A percentile compares a stretch with the other conserved stretches of the same genome.
Conservation (phyloP, 805 yeast genomes). For the Yarrowia keelungensis region DNA sequence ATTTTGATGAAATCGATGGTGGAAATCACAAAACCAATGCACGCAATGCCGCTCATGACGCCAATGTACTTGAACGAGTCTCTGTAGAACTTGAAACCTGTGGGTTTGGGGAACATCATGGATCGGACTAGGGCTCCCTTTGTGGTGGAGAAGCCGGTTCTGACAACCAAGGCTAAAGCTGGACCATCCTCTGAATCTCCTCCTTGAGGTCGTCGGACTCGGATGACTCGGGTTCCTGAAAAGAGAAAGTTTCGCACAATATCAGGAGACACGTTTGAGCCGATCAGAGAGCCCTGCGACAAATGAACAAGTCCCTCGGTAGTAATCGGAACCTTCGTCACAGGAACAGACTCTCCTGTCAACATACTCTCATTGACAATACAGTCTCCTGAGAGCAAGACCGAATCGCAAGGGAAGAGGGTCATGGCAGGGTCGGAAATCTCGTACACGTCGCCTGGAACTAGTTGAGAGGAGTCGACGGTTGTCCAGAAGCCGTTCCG, state of each 20-base stretch:
- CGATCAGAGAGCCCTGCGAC: slow-evolving; percentile 49
- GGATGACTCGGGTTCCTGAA: slow-evolving; percentile 86
- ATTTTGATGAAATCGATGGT: slow-evolving; percentile 81
- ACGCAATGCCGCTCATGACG: slow-evolving; percentile 86
- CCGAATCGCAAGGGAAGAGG: slow-evolving; percentile 85
- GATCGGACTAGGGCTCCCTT: slow-evolving; percentile 93
- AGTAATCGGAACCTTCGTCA: slow-evolving; percentile 74
- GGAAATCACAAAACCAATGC: slow-evolving; percentile 81
- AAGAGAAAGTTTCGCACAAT: slow-evolving; percentile 79
- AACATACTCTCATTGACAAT: slow-evolving; percentile 97
- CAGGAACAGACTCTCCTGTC: slow-evolving; percentile 98
- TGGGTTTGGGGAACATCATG: slow-evolving; percentile 95
- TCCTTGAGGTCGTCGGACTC: slow-evolving; percentile 71
- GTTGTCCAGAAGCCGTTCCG: slow-evolving; percentile 94
- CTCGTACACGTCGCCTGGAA: slow-evolving; percentile 96
- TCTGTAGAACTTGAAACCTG: slow-evolving; percentile 88
- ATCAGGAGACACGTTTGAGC: slow-evolving; percentile 64
- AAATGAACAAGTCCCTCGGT: slow-evolving; percentile 60
- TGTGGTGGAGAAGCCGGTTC: slow-evolving; percentile 94
- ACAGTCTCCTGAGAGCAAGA: slow-evolving; percentile 88
- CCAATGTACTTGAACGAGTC: slow-evolving; percentile 97
- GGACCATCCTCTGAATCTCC: slow-evolving; percentile 61
- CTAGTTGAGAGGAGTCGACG: slow-evolving; percentile 74
- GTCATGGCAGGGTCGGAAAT: slow-evolving; percentile 81
- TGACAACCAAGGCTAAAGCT: slow-evolving; percentile 84